phyloP scores from a whole-genome alignment of 192 early-diverging fungal genomes.

The Bifiguratus adelaidae region DNA sequence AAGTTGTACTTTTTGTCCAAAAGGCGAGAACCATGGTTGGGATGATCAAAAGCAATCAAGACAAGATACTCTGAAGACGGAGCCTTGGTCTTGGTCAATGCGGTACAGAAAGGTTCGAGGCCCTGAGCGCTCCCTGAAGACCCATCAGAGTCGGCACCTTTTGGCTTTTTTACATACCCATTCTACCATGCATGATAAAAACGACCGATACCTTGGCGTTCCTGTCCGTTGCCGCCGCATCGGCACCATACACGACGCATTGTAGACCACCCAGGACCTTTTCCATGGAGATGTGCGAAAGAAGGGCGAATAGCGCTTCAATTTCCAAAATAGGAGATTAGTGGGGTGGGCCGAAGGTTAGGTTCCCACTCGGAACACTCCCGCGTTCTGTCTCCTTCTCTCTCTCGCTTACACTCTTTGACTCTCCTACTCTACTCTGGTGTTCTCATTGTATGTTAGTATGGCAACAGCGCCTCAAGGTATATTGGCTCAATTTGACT shows the following conservation, averaged over 20 bases:
- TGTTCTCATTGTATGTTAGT: not conserved
- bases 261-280: no score
- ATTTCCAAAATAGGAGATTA: no score
- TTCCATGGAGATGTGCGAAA: no score
- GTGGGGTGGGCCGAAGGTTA: no score
- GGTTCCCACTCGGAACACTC: no score
- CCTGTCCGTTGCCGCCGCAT: not conserved
- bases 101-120: not conserved
- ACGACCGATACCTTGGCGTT: constrained; percentile 8
- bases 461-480: not conserved
- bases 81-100: not conserved
- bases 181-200: constrained; percentile 19
- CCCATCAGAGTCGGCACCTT: not conserved
- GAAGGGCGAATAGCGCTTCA: no score
- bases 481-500: constrained; percentile 6
- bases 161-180: constrained; percentile 6
- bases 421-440: not conserved
- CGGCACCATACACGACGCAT: no score
- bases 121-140: not conserved
- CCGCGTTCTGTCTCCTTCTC: no score
- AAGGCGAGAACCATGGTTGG: constrained; percentile 39
- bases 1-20: constrained; percentile 15
- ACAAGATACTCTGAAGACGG: constrained; percentile 7
- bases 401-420: no score
- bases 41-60: constrained; percentile 37